These are phyloP conservation scores for Peronospora belbahrii DNA, from an alignment of 352 stramenopile genomes.

Conservation along the genomic window DNA sequence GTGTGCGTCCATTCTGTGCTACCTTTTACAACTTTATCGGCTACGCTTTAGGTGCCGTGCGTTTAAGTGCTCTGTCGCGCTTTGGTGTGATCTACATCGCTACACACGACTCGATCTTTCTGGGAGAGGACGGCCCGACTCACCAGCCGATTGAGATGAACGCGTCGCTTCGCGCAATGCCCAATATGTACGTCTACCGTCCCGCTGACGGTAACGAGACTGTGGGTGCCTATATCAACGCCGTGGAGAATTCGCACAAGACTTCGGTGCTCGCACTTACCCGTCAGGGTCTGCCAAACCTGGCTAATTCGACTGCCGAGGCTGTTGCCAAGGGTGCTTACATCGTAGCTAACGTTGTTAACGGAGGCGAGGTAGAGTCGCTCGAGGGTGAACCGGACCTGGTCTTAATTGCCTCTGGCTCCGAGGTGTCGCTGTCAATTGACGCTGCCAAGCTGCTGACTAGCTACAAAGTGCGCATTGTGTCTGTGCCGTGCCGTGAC, in stretches of 20 bases:
- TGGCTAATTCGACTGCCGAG: constrained; percentile 85
- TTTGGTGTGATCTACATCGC: constrained; percentile 97
- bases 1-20: constrained; percentile 95
- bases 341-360: constrained; percentile 67
- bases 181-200: constrained; percentile 97
- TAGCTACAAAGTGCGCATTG: constrained; percentile 86
- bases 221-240: constrained; percentile 90
- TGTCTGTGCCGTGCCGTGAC: constrained; percentile 97
- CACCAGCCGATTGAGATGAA: constrained; percentile 99
- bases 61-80: constrained; percentile 91
- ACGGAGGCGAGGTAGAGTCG: constrained; percentile 68
- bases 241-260: constrained; percentile 74
- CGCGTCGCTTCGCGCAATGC: constrained; percentile 92
- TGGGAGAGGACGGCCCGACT: constrained; percentile 98
- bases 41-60: constrained; percentile 94
- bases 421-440: constrained; percentile 93
- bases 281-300: constrained; percentile 86
- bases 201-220: constrained; percentile 98
- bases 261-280: constrained; percentile 93
- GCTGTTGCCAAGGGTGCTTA: constrained; percentile 89
- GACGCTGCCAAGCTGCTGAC: constrained; percentile 89
- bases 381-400: constrained; percentile 79
- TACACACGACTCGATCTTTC: constrained; percentile 99
- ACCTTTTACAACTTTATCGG: constrained; percentile 99
- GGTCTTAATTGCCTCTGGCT: constrained; percentile 91